These are phyloP conservation scores for Myriosclerotinia scirpicola DNA, from an alignment of 2,329 filamentous ascomycete genomes.

Conservation along the genomic window DNA sequence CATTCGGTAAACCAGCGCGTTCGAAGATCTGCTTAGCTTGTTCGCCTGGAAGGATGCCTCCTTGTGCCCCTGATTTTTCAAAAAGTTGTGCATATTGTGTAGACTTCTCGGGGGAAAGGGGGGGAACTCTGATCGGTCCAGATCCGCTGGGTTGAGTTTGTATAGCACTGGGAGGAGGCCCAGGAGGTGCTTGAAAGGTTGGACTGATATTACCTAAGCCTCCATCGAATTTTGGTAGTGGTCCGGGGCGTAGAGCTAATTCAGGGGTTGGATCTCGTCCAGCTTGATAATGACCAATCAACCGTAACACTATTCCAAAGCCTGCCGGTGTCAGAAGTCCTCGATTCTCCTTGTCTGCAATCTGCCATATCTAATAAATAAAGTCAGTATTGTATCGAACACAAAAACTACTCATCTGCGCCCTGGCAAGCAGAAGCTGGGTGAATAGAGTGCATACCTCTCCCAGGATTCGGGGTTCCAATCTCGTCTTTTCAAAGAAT, in stretches of 20 bases:
- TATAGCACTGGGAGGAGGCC: conserved; percentile 45
- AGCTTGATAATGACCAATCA: conserved; percentile 94
- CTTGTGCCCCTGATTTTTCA: conserved; percentile 79
- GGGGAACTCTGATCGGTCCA: conserved; percentile 80
- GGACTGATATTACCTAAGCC: conserved; percentile 47
- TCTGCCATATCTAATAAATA: conserved; percentile 84
- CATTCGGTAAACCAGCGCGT: conserved; percentile 84
- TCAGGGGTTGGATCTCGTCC: conserved; percentile 78
- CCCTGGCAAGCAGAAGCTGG: conserved; percentile 5
- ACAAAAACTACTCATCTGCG: not conserved
- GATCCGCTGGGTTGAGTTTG: conserved; percentile 60
- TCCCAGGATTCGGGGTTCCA: conserved; percentile 82
- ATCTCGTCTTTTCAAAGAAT: conserved; percentile 95
- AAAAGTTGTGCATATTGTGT: conserved; percentile 87
- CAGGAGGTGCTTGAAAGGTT: conserved; percentile 52
- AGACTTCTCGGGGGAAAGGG: conserved; percentile 83
- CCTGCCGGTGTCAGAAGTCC: conserved; percentile 89
- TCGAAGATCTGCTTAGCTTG: conserved; percentile 94
- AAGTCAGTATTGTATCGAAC: not conserved
- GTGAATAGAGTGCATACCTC: conserved; percentile 55
- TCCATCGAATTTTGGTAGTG: conserved; percentile 90
- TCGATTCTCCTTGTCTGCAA: conserved; percentile 94
- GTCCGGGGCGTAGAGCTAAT: conserved; percentile 79
- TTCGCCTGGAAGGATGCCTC: conserved; percentile 78
- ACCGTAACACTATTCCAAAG: conserved; percentile 87